Conservation (phyloP, 805 yeast species). For the Candida sakaeoensis region DNA sequence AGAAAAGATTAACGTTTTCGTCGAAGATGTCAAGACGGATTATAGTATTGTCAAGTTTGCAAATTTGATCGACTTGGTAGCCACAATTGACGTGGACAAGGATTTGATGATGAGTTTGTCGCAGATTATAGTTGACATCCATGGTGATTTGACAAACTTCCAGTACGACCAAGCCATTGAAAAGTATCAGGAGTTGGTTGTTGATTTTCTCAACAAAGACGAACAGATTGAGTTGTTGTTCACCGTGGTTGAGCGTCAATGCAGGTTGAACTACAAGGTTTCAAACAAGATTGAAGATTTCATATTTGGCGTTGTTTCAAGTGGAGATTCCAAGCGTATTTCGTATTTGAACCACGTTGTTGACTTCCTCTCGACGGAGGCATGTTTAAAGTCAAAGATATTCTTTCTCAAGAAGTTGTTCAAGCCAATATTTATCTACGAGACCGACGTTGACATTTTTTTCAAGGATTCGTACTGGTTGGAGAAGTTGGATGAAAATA, state of each 20-base stretch:
- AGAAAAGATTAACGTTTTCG: conserved; percentile 47
- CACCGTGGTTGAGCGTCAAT: conserved; percentile 30
- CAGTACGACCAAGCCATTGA: conserved; percentile 68
- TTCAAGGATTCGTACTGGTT: conserved; percentile 59
- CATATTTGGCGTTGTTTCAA: conserved; percentile 54
- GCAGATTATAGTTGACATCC: conserved; percentile 41
- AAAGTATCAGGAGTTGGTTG: conserved; percentile 48
- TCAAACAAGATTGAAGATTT: conserved; percentile 51
- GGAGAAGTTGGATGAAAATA: conserved; percentile 50
- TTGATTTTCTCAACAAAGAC: conserved; percentile 23
- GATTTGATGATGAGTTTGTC: conserved; percentile 43
- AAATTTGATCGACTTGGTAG: conserved; percentile 65
- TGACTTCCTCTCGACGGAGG: conserved; percentile 43
- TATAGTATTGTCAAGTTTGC: conserved; percentile 62
- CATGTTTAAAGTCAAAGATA: conserved; percentile 50
- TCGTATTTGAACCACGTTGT: conserved; percentile 51
- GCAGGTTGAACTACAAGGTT: conserved; percentile 43
- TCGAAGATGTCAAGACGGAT: conserved; percentile 41
- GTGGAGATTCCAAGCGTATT: conserved; percentile 47
- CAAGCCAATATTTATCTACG: conserved; percentile 62
- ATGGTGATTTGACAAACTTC: conserved; percentile 56
- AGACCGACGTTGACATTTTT: conserved; percentile 50
- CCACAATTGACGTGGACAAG: conserved; percentile 49
- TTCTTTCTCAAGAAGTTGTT: conserved; percentile 56
- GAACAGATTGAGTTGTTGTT: conserved; percentile 27